A percentile compares a stretch with the other conserved stretches of the same genome.
These are phyloP conservation scores for Trichoderma sp. DNA, from an alignment of 2,329 filamentous ascomycete species.

Conservation along the genomic window DNA sequence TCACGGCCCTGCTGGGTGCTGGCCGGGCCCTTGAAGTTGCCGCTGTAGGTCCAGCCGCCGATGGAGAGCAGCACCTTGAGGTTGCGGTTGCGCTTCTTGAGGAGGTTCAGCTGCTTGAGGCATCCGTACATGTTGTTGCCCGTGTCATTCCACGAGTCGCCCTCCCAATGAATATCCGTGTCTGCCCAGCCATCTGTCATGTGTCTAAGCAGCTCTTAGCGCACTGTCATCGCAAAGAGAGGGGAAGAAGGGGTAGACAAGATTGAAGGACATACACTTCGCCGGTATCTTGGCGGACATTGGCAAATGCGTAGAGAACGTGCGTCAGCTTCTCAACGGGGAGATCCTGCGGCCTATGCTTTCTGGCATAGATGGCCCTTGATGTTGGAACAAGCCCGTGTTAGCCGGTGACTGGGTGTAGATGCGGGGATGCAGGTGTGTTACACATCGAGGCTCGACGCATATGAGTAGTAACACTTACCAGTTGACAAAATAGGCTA, in stretches of 20 bases:
- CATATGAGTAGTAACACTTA: conserved; percentile 29
- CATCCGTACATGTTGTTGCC: conserved; percentile 87
- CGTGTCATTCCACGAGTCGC: conserved; percentile 68
- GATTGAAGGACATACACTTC: conserved; percentile 61
- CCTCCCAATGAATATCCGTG: conserved; percentile 72
- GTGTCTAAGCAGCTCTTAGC: conserved; percentile 39
- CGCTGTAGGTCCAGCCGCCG: conserved; percentile 89
- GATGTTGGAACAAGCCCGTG: conserved; percentile 27
- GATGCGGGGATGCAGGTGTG: background rate
- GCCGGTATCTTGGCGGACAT: conserved; percentile 75
- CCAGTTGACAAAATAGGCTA: conserved; percentile 77
- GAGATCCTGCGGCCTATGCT: conserved; percentile 83
- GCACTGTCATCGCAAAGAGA: conserved; percentile 21
- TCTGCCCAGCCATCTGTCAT: conserved; percentile 67
- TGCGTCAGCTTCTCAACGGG: conserved; percentile 82
- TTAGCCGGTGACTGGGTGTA: background rate
- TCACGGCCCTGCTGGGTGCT: conserved; percentile 69
- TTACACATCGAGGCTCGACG: background rate
- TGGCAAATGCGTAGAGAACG: conserved; percentile 87
- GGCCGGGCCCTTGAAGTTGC: conserved; percentile 77
- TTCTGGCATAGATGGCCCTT: conserved; percentile 81
- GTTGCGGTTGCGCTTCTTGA: conserved; percentile 79
- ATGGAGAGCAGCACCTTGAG: conserved; percentile 85
- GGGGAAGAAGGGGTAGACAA: background rate
- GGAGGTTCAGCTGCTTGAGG: conserved; percentile 82